Base-by-base conservation (phyloP, 768 basidiomycete species). In the Clavaria fumosa region DNA sequence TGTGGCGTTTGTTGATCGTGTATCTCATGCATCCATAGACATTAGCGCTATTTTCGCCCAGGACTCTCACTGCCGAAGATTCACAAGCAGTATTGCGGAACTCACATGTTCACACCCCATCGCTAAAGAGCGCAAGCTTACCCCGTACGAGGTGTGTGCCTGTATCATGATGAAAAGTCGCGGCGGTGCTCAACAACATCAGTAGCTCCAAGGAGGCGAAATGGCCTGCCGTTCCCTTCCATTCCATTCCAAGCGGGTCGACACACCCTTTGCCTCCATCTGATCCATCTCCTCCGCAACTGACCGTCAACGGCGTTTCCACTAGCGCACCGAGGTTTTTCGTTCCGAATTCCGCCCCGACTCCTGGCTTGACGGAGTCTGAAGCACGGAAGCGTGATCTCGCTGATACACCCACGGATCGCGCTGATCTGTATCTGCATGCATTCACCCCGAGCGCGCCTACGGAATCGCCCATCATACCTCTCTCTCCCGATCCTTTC, bases 401-500 rank as follows among this genome's bases (percentile, higher is more conserved):
- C 27, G 69, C 72, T 43, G n/a, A n/a, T n/a, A n/a, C n/a, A n/a
- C n/a, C n/a, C n/a, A n/a, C n/a, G n/a, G 66, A 73, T 38, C 64
- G 72, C 37, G 60, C 65, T 20, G 53, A 50, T 9, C 49, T 59
- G 14, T 78, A 73, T 51, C 63, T 67, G 17, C 50, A 60, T 20
- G 52, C 58, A 30, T 52, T 55, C 19, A 49, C 56, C 21, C 34
- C 44, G 7, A 43, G 42, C 9, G 47, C 50, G 37, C 46, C 42
- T 37, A 50, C 39, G 24, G 42, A 47, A 21, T 74, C 75, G 1
- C 77, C 79, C 15, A 50, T 77, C n/a, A 79, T 85, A 39, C 84
- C 84, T 26, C 60, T 84, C n/a, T 80, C 81, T 7, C 79, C 83
- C 5, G 83, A 86, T 57, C 83, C 83, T 19, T 85, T 86, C 49